Percentiles rank a stretch among this genome's conserved stretches.
Conservation (phyloP, 257 asterid species). For the Solanum piurae region DNA sequence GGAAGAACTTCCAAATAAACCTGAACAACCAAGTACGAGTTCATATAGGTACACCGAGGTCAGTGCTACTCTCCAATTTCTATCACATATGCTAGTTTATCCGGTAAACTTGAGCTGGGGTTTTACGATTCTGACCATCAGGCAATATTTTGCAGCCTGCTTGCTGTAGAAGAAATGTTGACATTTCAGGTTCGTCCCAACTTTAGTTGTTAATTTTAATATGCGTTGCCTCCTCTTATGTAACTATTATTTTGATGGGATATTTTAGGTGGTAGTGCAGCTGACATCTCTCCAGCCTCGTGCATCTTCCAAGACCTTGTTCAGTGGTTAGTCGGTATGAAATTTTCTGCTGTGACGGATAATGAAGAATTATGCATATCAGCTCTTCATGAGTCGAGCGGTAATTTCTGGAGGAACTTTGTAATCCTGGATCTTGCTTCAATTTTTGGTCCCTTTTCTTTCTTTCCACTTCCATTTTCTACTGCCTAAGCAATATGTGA, state of each 20-base stretch:
- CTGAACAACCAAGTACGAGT: neutral
- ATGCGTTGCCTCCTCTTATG: neutral
- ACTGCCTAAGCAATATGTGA: neutral
- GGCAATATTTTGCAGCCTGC: slow-evolving; percentile 43
- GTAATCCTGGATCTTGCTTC: neutral
- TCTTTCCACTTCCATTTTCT: neutral
- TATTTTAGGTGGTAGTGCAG: slow-evolving; percentile 30
- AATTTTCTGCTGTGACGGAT: slow-evolving; percentile 38
- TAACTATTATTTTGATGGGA: neutral
- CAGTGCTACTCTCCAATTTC: slow-evolving; percentile 13
- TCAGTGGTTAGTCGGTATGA: slow-evolving; percentile 56
- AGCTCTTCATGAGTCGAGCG: slow-evolving; percentile 65
- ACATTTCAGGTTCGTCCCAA: slow-evolving; percentile 43
- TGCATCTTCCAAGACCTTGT: slow-evolving; percentile 70
- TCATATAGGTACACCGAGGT: slow-evolving; percentile 1
- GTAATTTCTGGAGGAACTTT: slow-evolving; percentile 28
- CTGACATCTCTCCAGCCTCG: slow-evolving; percentile 23
- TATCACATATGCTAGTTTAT: slow-evolving; percentile 24
- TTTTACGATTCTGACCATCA: slow-evolving; percentile 5
- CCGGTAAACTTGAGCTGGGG: neutral
- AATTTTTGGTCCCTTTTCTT: neutral
- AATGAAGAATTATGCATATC: slow-evolving; percentile 33
- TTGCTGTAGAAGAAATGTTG: slow-evolving; percentile 45
- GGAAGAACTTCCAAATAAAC: slow-evolving; percentile 1
- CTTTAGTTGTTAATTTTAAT: neutral